These are phyloP conservation scores for Suhomyces bribrorum DNA, from an alignment of 1,139 yeast species.

Conservation along the genomic window DNA sequence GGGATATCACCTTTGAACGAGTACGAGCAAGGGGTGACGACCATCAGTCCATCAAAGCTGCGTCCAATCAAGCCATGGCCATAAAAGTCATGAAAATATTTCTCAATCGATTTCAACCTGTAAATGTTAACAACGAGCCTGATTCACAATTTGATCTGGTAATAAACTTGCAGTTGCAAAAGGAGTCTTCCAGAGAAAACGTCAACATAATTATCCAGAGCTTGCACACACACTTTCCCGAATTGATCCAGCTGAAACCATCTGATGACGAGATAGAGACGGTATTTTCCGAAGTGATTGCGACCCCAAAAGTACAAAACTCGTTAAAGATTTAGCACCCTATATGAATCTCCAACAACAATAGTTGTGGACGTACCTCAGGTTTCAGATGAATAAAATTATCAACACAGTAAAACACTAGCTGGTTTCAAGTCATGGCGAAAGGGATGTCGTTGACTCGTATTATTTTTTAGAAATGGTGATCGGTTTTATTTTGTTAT, in stretches of 20 bases:
- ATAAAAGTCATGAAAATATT: constrained; percentile 71
- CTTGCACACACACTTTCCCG: constrained; percentile 47
- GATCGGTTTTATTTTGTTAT: no score
- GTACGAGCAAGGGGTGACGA: constrained; percentile 77
- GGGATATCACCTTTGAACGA: constrained; percentile 59
- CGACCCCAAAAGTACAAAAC: no score
- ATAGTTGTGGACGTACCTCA: no score
- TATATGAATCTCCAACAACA: no score
- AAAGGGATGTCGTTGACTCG: no score
- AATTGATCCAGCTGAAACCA: constrained; percentile 45
- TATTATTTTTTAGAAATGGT: no score
- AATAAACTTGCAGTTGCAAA: constrained; percentile 40
- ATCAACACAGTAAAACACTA: no score
- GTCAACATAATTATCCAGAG: constrained; percentile 44
- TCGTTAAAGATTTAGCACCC: no score
- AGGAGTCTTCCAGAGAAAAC: constrained; percentile 55
- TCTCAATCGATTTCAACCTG: constrained; percentile 64
- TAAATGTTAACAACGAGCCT: constrained; percentile 50
- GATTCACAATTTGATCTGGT: constrained; percentile 68
- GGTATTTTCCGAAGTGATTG: constrained; percentile 36
- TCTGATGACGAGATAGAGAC: constrained; percentile 32
- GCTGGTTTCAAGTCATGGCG: no score
- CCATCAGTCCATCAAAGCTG: constrained; percentile 78
- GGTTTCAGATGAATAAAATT: no score
- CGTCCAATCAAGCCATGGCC: constrained; percentile 47